Evolutionary conservation across 2,329 filamentous ascomycete genomes (phyloP).

Genomic region (Raffaelea deltoideospora): DNA sequence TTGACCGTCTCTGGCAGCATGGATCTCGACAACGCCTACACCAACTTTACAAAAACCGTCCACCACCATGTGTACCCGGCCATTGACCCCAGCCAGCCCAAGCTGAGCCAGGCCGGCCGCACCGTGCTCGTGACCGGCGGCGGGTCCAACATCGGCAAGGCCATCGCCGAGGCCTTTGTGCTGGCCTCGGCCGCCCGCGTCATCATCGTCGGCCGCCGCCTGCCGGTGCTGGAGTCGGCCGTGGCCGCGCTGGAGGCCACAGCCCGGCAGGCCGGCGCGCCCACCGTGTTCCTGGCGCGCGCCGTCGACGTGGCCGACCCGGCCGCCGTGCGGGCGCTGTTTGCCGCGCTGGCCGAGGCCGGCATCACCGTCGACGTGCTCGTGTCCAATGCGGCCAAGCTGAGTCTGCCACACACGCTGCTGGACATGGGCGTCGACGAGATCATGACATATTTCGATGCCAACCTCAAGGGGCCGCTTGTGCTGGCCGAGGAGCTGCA

Average conservation of each 20-base stretch:
- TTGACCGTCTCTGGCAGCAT: too few relatives aligned
- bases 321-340: slow-evolving; percentile 1
- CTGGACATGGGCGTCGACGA: slow-evolving; percentile 6
- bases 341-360: not conserved
- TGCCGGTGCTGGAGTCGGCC: slow-evolving; percentile 2
- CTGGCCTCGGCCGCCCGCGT: slow-evolving; percentile 3
- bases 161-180: slow-evolving; percentile 5
- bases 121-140: slow-evolving; percentile 17
- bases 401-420: slow-evolving; percentile 1
- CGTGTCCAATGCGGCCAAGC: slow-evolving; percentile 16
- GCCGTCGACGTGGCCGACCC: not conserved
- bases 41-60: slow-evolving; percentile 2
- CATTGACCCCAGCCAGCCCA: slow-evolving; percentile 20
- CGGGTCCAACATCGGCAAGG: slow-evolving; percentile 6
- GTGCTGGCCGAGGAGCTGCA: slow-evolving; percentile 6
- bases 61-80: slow-evolving; percentile 20
- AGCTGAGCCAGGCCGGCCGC: slow-evolving; percentile 24
- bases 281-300: not conserved
- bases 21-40: not conserved
- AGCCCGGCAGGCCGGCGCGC: not conserved
- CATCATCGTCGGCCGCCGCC: slow-evolving; percentile 6
- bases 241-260: not conserved
- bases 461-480: slow-evolving; percentile 10
- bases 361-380: slow-evolving; percentile 17
- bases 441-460: slow-evolving; percentile 8